Base-by-base conservation (phyloP, 768 basidiomycete species). In the Trametopsis cervina region DNA sequence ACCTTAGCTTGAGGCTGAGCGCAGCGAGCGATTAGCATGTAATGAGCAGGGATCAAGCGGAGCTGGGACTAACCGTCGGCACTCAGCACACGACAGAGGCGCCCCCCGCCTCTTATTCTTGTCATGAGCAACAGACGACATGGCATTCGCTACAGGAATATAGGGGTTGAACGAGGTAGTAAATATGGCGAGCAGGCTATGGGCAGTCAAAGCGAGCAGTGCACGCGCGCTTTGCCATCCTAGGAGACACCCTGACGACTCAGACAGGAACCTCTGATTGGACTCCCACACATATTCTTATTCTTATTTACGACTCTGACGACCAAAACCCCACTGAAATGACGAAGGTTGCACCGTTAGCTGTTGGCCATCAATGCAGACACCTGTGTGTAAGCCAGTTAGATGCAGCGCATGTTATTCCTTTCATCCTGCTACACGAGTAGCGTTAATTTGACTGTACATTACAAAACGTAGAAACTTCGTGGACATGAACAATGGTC, bases 61-160 rank as follows among this genome's bases (percentile, higher is more conserved):
- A 25, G 40, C 13, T 9, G 37, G 21, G n/a, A 55, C 62, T 64
- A 47, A 81, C 81, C 83, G 75, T 58, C 83, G 71, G 66, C 83
- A 85, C 63, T 85, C 83, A 5, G 81, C 80, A 63, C 83, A 85
- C 1, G 78, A 80, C 10, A 81, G 66, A 20, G 78, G 74, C 11
- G 74, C 70, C 22, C 74, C 64, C 21, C 65, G 62, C 17, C 57
- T 59, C 39, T 51, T 47, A 20, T 47, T 57, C 46, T 58, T 57
- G 45, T 51, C 43, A 23, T 33, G 7, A 7, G 15, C 15, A 15
- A 7, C 15, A 15, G 29, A 33, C 29, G 29, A 7, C 29, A 33
- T 33, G 29, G 15, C 29, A 33, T 33, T 15, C 9, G 15, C 9
- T 33, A 33, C n/a, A n/a, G n/a, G n/a, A 33, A 33, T 33, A 33